Base-by-base conservation (phyloP, 805 yeast genomes). In the Schwanniomyces sp. region DNA sequence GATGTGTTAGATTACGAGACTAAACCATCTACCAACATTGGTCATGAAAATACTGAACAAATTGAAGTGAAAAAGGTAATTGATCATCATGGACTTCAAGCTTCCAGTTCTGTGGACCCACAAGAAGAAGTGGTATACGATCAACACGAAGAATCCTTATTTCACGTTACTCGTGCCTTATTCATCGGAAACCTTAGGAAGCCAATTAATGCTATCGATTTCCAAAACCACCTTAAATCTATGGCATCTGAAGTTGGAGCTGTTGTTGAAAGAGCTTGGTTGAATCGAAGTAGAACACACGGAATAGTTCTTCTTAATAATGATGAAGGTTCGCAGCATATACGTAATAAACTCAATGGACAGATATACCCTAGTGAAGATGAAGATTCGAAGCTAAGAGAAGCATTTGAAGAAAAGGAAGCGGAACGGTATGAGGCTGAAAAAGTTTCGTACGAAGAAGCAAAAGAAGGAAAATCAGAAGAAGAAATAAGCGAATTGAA, bases 211-310 rank as follows among this genome's bases (percentile, higher is more conserved):
- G 72, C 73, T 34, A 57, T 54, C 16, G 64, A 62, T 45, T 70
- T 76, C 48, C 77, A 74, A 52, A 59, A 58, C 18, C 49, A 67
- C 49, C 49, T 76, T 45, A 64, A 63, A 39, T 58, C 56, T 12
- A 57, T 67, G 41, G 67, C 72, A 4, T 47, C 58, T 16, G 51
- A 46, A 18, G 59, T 51, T 4, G 54, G 37, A 18, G 24, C 34
- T 18, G 26, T 29, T 5, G 59, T 75, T 25, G 79, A 74, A 50
- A 57, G 79, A 41, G 77, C 76, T 5, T 75, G 80, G 80, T 56
- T 75, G 44, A 75, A 70, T 50, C 52, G 64, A 37, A 54, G 64
- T 30, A 53, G 77, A 53, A 62, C 78, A 7, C 80, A 76, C 52
- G 74, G 72, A 27, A 69, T 73, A 27, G 73, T 76, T 21, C 58